Percentiles rank a stretch among this genome's conserved stretches.
phyloP scores from a whole-genome alignment of 306 rosid species.

The Glycine latifolia region DNA sequence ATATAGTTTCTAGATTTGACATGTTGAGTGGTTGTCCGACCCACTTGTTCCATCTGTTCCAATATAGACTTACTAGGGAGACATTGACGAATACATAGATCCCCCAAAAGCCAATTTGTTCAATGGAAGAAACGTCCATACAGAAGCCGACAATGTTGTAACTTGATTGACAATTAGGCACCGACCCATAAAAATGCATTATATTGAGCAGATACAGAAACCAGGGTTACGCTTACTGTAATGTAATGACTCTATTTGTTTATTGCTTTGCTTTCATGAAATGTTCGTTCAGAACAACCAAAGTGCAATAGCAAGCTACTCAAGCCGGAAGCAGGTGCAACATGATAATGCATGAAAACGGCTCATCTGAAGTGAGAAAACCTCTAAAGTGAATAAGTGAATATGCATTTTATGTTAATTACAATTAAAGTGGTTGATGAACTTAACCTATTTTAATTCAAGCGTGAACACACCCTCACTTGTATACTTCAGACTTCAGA shows the following conservation, averaged over 20 bases:
- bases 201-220: background rate
- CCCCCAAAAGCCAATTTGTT: background rate
- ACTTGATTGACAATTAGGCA: background rate
- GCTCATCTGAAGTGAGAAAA: conserved; percentile 4
- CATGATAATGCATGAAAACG: conserved; percentile 7
- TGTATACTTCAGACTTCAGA: conserved; percentile 19
- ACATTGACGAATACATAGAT: background rate
- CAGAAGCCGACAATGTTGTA: background rate
- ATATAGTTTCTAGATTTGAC: background rate
- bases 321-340: conserved; percentile 38
- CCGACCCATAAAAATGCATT: background rate
- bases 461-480: background rate
- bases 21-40: background rate
- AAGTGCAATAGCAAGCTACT: conserved; percentile 30
- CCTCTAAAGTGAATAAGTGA: conserved; percentile 19
- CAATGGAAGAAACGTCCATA: background rate
- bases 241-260: conserved; percentile 30
- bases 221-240: background rate
- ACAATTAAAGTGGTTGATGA: background rate
- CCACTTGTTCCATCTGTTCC: background rate
- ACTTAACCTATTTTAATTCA: background rate
- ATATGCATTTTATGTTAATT: background rate
- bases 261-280: conserved; percentile 42
- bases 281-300: conserved; percentile 31
- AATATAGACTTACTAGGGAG: background rate